Conservation (phyloP, 116 monocot species). For the Cymodocea nodosa region DNA sequence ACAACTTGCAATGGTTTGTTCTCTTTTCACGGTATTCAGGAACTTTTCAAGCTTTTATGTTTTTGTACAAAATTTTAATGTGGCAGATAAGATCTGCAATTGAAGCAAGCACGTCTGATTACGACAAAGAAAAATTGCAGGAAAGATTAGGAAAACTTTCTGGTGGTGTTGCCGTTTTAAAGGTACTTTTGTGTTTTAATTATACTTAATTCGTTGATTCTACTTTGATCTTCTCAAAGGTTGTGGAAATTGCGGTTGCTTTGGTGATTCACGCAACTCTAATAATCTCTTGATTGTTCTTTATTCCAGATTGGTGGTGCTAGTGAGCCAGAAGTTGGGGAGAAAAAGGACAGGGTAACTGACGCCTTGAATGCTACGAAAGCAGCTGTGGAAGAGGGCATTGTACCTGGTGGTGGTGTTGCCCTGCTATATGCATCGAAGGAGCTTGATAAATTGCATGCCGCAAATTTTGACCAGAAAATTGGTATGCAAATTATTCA, state of each 20-base stretch:
- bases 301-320: constrained; percentile 79
- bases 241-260: no score
- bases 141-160: constrained; percentile 88
- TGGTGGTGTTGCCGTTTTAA: constrained; percentile 91
- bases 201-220: neutral
- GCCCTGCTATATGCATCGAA: constrained; percentile 78
- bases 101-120: constrained; percentile 77
- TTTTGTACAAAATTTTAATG: neutral
- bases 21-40: no score
- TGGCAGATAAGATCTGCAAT: constrained; percentile 71
- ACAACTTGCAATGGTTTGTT: no score
- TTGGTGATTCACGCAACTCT: no score
- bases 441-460: constrained; percentile 54
- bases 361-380: constrained; percentile 99
- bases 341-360: constrained; percentile 92
- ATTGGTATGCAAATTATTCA: constrained; percentile 92
- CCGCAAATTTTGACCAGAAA: constrained; percentile 86
- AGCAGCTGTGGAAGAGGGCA: constrained; percentile 97
- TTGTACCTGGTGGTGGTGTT: constrained; percentile 91
- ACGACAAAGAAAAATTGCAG: constrained; percentile 84
- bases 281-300: neutral
- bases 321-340: constrained; percentile 90
- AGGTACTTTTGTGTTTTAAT: constrained; percentile 30
- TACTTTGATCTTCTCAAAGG: no score
- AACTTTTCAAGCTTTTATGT: no score